Percentiles rank a stretch among this genome's conserved stretches.
Conservation (phyloP, 2,329 filamentous ascomycete species). For the Oidium heveae region DNA sequence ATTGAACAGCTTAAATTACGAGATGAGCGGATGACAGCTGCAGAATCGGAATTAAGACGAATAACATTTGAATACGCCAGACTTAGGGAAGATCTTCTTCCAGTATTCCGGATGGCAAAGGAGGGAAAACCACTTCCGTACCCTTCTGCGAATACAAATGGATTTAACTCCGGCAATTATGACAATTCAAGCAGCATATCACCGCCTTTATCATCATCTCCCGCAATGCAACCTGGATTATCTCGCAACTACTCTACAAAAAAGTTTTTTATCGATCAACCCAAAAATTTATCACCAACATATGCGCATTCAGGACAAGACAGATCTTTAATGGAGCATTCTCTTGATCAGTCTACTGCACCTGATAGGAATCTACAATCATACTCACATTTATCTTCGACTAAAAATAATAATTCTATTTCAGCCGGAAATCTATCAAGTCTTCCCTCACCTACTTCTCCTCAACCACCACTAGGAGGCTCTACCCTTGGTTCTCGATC, state of each 20-base stretch:
- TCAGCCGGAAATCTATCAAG: slow-evolving; percentile 35
- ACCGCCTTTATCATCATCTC: slow-evolving; percentile 30
- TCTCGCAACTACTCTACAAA: slow-evolving; percentile 54
- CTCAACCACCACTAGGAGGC: slow-evolving; percentile 18
- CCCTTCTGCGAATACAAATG: slow-evolving; percentile 6
- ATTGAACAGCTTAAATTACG: slow-evolving; percentile 74
- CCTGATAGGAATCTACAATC: slow-evolving; percentile 39
- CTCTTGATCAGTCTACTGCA: slow-evolving; percentile 42
- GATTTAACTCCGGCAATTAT: slow-evolving; percentile 21
- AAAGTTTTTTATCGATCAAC: slow-evolving; percentile 46
- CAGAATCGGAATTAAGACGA: slow-evolving; percentile 61
- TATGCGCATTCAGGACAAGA: slow-evolving; percentile 45
- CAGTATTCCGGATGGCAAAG: slow-evolving; percentile 72
- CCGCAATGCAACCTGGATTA: slow-evolving; percentile 27
- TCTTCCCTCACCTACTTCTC: slow-evolving; percentile 44
- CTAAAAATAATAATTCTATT: slow-evolving; percentile 31
- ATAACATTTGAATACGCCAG: slow-evolving; percentile 74
- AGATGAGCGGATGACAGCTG: slow-evolving; percentile 65
- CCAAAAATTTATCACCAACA: slow-evolving; percentile 56
- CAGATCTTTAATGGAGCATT: slow-evolving; percentile 33
- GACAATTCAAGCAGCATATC: slow-evolving; percentile 24
- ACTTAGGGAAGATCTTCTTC: slow-evolving; percentile 73
- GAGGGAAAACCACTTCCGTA: slow-evolving; percentile 69
- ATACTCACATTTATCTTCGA: slow-evolving; percentile 43
- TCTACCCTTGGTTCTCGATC: slow-evolving; percentile 31